phyloP scores from a whole-genome alignment of 116 monocot genomes.

The Cymodocea nodosa region DNA sequence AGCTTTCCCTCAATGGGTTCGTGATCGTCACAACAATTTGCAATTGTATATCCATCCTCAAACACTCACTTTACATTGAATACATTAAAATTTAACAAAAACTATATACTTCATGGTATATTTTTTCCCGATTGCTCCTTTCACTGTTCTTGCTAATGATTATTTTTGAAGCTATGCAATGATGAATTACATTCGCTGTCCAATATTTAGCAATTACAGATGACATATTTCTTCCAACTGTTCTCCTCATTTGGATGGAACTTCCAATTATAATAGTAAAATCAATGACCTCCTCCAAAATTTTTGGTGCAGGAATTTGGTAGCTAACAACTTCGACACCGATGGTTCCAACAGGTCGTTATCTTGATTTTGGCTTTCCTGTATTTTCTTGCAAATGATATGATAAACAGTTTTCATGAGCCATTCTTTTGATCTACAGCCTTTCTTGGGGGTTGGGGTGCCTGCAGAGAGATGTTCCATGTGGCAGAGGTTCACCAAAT shows the following conservation, averaged over 20 bases:
- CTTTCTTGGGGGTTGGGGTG: slow-evolving; percentile 61
- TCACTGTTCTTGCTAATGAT: too few species aligned
- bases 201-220: too few species aligned
- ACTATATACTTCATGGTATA: too few species aligned
- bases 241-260: too few species aligned
- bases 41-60: slow-evolving; percentile 16
- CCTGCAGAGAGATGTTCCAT: slow-evolving; percentile 59
- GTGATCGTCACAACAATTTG: background rate
- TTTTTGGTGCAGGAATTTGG: slow-evolving; percentile 12
- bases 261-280: too few species aligned
- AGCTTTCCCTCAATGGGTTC: slow-evolving; percentile 16
- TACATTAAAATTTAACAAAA: too few species aligned
- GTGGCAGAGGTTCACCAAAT: slow-evolving; percentile 50
- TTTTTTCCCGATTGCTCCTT: too few species aligned
- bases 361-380: background rate
- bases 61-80: background rate
- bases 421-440: slow-evolving; percentile 9
- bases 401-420: background rate
- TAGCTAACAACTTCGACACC: slow-evolving; percentile 15
- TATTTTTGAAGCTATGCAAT: too few species aligned
- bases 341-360: slow-evolving; percentile 39
- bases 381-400: background rate
- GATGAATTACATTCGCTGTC: too few species aligned
- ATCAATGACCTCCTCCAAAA: too few species aligned
- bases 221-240: too few species aligned